Evolutionary conservation across 805 yeast genomes (phyloP).

Genomic region (Ogataea pignaliae): DNA sequence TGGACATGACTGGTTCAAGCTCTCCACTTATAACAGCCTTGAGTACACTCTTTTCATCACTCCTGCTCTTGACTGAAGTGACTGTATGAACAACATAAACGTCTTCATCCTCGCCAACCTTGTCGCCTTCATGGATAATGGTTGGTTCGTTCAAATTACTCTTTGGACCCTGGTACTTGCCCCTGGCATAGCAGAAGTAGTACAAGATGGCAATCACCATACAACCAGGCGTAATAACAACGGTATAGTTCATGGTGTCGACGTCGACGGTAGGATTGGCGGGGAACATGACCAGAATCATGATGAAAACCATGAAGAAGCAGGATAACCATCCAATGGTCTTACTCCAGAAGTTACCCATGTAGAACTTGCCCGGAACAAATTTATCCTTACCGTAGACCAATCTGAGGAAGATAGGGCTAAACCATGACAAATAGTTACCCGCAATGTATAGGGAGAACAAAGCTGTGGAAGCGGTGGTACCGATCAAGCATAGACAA

Average conservation of each 20-base stretch:
- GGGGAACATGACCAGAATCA: slow-evolving; percentile 37
- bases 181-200: slow-evolving; percentile 49
- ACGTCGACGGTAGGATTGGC: slow-evolving; percentile 19
- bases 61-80: slow-evolving; percentile 6
- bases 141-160: slow-evolving; percentile 25
- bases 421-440: slow-evolving; percentile 40
- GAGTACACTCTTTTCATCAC: slow-evolving; percentile 15
- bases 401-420: slow-evolving; percentile 37
- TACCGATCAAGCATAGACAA: slow-evolving; percentile 36
- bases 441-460: slow-evolving; percentile 44
- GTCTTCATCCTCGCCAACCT: slow-evolving; percentile 16
- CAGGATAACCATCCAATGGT: slow-evolving; percentile 33
- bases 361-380: slow-evolving; percentile 39
- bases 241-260: slow-evolving; percentile 33
- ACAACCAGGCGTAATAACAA: slow-evolving; percentile 28
- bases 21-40: slow-evolving; percentile 16
- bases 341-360: slow-evolving; percentile 32
- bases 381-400: slow-evolving; percentile 38
- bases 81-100: slow-evolving; percentile 17
- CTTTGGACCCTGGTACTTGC: slow-evolving; percentile 54
- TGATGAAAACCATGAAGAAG: slow-evolving; percentile 26
- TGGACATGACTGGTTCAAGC: slow-evolving; percentile 17
- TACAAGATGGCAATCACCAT: slow-evolving; percentile 52
- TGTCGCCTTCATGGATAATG: slow-evolving; percentile 20
- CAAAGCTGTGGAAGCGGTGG: slow-evolving; percentile 43